A percentile compares a stretch with the other conserved stretches of the same genome.
These are phyloP conservation scores for Populus hybrid DNA, from an alignment of 441 rosid species.

Conservation along the genomic window DNA sequence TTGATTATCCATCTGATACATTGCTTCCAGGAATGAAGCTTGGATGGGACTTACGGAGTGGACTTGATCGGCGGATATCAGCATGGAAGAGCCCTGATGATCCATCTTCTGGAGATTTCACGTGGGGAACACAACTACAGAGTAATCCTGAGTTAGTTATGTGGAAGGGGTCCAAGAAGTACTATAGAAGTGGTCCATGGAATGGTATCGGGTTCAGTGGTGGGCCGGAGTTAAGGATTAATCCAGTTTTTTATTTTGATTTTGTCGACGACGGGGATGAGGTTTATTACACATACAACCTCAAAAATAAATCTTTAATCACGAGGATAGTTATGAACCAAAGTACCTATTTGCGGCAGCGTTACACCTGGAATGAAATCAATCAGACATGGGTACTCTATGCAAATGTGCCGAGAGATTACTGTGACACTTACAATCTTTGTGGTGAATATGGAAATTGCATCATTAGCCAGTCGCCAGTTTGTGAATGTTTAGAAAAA, in stretches of 20 bases:
- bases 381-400: slow-evolving; percentile 1
- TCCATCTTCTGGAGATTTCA: slow-evolving; percentile 14
- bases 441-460: slow-evolving; percentile 18
- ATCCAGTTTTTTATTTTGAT: not conserved
- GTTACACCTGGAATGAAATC: not conserved
- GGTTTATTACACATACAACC: not conserved
- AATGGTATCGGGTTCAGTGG: slow-evolving; percentile 9
- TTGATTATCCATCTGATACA: not conserved
- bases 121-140: not conserved
- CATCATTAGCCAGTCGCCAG: not conserved
- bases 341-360: not conserved
- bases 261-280: slow-evolving; percentile 3
- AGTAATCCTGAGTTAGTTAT: not conserved
- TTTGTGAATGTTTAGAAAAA: slow-evolving; percentile 35
- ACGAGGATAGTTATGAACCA: slow-evolving; percentile 17
- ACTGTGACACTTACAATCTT: slow-evolving; percentile 8
- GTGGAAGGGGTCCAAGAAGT: not conserved
- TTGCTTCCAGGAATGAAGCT: not conserved
- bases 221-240: not conserved
- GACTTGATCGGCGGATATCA: slow-evolving; percentile 1
- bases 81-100: slow-evolving; percentile 16
- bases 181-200: slow-evolving; percentile 18
- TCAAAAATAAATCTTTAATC: not conserved
- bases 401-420: not conserved
- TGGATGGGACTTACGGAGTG: slow-evolving; percentile 7